Percentiles rank a stretch among this genome's conserved stretches.
phyloP scores from a whole-genome alignment of 177 flowering plant species.

The Vitis hybrid region DNA sequence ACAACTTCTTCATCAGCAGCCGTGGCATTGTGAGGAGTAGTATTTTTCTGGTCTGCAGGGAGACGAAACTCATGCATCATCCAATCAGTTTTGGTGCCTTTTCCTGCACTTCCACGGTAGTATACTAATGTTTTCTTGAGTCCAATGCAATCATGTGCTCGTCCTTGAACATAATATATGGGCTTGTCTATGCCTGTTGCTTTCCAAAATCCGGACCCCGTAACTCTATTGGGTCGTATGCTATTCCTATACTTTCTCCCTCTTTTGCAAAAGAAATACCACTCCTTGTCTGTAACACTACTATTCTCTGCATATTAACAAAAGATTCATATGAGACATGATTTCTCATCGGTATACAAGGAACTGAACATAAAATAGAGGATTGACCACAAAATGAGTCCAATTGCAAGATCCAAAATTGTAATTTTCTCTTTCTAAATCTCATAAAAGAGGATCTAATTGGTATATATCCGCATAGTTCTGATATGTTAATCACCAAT shows the following conservation, averaged over 20 bases:
- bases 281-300: slow-evolving; percentile 29
- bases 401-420: no score
- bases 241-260: slow-evolving; percentile 46
- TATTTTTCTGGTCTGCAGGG: slow-evolving; percentile 8
- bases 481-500: no score
- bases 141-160: slow-evolving; percentile 25
- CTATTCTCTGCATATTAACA: slow-evolving; percentile 7
- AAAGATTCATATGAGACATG: no score
- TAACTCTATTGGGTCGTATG: slow-evolving; percentile 40
- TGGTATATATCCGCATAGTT: not conserved
- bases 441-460: slow-evolving; percentile 6
- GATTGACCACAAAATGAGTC: no score
- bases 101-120: slow-evolving; percentile 42
- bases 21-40: not conserved
- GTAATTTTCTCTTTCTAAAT: no score
- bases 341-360: no score
- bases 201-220: slow-evolving; percentile 49
- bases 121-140: slow-evolving; percentile 43
- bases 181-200: slow-evolving; percentile 51
- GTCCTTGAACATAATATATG: slow-evolving; percentile 6
- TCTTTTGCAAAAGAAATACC: slow-evolving; percentile 42
- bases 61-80: slow-evolving; percentile 53
- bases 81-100: slow-evolving; percentile 50
- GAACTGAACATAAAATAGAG: no score
- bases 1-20: slow-evolving; percentile 23